Evolutionary conservation across 1,284 basidiomycete species (phyloP), one percentile per base, ranked within the genome.

Genomic region (Tylopilus orsonianus): DNA sequence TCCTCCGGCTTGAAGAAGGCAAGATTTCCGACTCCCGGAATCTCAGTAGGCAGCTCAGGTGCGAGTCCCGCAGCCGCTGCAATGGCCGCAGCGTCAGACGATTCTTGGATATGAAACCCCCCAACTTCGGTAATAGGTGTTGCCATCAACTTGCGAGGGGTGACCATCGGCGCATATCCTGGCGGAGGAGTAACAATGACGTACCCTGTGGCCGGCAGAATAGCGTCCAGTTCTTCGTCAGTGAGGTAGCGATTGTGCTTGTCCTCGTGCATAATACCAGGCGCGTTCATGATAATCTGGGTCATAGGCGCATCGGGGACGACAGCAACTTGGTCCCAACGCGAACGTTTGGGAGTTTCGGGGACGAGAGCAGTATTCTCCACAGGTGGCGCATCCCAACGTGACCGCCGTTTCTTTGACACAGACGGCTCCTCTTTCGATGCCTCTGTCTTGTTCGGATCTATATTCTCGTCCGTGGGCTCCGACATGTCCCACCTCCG

Each of bases 1-100:
- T 99, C 97, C 71, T 99, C 97, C 1, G 91, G 80, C 71, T 99
- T 99, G 82, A 99, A 95, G 75, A 98, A 99, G 6, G 94, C 93
- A 27, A 99, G 81, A 59, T 90, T 93, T 27, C 97, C 97, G 34
- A 99, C 95, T 35, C 97, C 97, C 34, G 95, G 95, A 57, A 99
- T 98, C 68, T 99, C 96, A 2, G 96, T 99, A n/a, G 96, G 95
- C 22, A 99, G 75, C 56, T 97, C 93, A 4, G 94, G 91, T 13
- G 91, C 89, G 35, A 97, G 90, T 50, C 93, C 92, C 0, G 91
- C 90, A 0, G 93, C 95, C 1, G 90, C 89, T 0, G 93, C 87
- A 0, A 83, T 80, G 9, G 88, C 85, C 5, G 90, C 87, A 3
- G 93, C 91, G 58, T 94, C 90, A 5, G 90, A 89, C 52, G 95